Conservation (phyloP, 2,329 filamentous ascomycete species). For the Cercospora sp. region DNA sequence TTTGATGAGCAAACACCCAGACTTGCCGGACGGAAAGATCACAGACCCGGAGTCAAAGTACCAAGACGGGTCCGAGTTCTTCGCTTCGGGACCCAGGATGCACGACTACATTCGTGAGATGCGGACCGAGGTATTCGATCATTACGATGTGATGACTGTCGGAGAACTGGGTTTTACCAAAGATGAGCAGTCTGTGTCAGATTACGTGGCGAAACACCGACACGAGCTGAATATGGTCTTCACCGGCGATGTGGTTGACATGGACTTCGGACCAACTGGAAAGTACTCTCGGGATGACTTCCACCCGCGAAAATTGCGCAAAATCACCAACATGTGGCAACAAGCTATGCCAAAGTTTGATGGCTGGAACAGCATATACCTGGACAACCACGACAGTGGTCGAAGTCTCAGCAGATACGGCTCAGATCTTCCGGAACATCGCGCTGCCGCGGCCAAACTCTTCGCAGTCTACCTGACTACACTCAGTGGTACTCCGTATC, state of each 20-base stretch:
- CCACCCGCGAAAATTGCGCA: constrained; percentile 50
- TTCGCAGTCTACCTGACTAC: constrained; percentile 38
- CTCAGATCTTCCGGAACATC: constrained; percentile 56
- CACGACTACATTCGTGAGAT: constrained; percentile 53
- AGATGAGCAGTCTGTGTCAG: constrained; percentile 35
- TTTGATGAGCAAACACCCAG: constrained; percentile 48
- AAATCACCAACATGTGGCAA: constrained; percentile 60
- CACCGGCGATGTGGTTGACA: constrained; percentile 64
- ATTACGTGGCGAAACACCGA: constrained; percentile 53
- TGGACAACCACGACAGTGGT: constrained; percentile 66
- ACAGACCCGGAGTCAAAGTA: constrained; percentile 37
- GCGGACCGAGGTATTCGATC: constrained; percentile 42
- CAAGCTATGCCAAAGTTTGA: constrained; percentile 59
- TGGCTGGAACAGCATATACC: constrained; percentile 65
- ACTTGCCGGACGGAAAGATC: constrained; percentile 46
- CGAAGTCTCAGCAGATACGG: constrained; percentile 59
- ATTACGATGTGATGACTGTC: constrained; percentile 54
- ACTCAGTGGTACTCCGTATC: constrained; percentile 53
- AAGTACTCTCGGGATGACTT: constrained; percentile 54
- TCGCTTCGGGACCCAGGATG: constrained; percentile 41
- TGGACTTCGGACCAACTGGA: constrained; percentile 49
- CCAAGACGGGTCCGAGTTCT: constrained; percentile 24
- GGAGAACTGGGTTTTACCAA: constrained; percentile 51
- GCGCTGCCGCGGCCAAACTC: constrained; percentile 57
- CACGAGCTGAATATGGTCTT: constrained; percentile 70